A percentile compares a stretch with the other conserved stretches of the same genome.
Conservation (phyloP, 139 green algal species). For the Chlamydomonas schloesseri region DNA sequence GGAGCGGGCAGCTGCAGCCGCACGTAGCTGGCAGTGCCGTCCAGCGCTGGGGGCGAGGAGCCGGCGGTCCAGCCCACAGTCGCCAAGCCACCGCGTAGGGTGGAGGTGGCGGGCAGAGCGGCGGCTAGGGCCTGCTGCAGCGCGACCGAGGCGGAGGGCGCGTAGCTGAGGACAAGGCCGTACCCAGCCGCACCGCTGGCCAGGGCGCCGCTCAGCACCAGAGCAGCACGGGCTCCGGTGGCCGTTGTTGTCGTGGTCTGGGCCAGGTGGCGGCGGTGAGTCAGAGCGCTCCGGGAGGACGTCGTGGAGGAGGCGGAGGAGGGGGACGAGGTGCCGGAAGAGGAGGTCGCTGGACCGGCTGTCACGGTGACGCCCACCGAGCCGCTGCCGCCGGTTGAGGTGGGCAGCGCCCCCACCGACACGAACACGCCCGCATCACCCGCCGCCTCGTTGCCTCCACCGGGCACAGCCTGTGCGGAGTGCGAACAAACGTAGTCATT, state of each 20-base stretch:
- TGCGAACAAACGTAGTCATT: too few relatives aligned
- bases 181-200: background rate
- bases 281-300: background rate
- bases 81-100: background rate
- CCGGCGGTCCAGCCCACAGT: background rate
- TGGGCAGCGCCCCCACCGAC: background rate
- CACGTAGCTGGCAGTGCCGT: slow-evolving; percentile 2
- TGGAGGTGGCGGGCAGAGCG: background rate
- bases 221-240: background rate
- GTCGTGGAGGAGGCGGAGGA: background rate
- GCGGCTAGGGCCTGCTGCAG: background rate
- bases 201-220: background rate
- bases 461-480: background rate
- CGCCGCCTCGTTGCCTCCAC: too few relatives aligned
- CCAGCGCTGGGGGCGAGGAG: background rate
- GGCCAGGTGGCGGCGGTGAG: background rate
- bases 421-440: background rate
- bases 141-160: background rate
- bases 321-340: too few relatives aligned
- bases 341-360: background rate
- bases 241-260: background rate
- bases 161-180: background rate
- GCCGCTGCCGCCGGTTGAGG: background rate
- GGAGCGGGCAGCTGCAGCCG: background rate
- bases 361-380: background rate